These are phyloP conservation scores for Handroanthus guayacan DNA, from an alignment of 257 asterid species.

Conservation along the genomic window DNA sequence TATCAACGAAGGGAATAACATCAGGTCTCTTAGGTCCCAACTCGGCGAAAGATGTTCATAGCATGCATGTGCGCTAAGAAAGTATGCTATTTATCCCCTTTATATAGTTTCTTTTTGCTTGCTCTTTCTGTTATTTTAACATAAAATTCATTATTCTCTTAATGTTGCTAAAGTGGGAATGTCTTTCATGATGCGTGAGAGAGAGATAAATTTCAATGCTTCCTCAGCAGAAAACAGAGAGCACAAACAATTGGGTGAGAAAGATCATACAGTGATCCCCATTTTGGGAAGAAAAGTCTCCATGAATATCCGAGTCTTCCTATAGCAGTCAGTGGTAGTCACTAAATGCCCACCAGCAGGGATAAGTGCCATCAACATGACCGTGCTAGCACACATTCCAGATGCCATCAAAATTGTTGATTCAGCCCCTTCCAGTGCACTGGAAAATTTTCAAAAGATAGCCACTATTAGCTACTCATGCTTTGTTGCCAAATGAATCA, in stretches of 20 bases:
- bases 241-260: constrained; percentile 34
- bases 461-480: constrained; percentile 21
- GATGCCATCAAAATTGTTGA: constrained; percentile 83
- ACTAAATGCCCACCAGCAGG: constrained; percentile 97
- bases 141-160: not conserved
- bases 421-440: constrained; percentile 98
- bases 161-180: not conserved
- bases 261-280: constrained; percentile 79
- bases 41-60: constrained; percentile 12
- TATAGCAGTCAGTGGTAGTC: constrained; percentile 92
- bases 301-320: constrained; percentile 86
- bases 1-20: constrained; percentile 33
- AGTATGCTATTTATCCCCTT: not conserved
- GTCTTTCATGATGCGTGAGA: constrained; percentile 9
- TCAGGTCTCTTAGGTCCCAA: constrained; percentile 35
- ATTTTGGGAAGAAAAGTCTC: constrained; percentile 86
- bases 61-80: not conserved
- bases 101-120: not conserved
- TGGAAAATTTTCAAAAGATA: constrained; percentile 45
- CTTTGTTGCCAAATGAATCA: constrained; percentile 17
- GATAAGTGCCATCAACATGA: constrained; percentile 80
- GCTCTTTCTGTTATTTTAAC: not conserved
- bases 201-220: not conserved
- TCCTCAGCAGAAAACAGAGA: constrained; percentile 15
- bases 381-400: constrained; percentile 94